A percentile compares a stretch with the other conserved stretches of the same genome.
Conservation (phyloP, 2,329 filamentous ascomycete genomes). For the Plectosphaerella cucumerina region DNA sequence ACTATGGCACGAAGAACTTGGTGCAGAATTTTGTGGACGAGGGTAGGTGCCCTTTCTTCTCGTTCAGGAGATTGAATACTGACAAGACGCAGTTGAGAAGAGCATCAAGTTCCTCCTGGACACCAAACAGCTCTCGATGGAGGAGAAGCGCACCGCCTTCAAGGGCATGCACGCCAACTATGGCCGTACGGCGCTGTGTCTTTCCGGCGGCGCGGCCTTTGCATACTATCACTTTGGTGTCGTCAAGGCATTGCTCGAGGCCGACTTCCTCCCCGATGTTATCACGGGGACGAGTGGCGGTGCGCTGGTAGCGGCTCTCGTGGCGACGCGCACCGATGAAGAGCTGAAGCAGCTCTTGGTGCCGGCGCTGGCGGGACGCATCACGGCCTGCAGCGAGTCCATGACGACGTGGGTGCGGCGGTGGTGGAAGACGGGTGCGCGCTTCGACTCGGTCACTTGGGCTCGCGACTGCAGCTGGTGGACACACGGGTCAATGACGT, state of each 20-base stretch:
- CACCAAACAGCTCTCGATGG: slow-evolving; percentile 61
- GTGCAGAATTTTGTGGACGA: slow-evolving; percentile 90
- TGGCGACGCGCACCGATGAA: slow-evolving; percentile 86
- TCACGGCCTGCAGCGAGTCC: slow-evolving; percentile 79
- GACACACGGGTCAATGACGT: slow-evolving; percentile 85
- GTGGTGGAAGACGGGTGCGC: slow-evolving; percentile 89
- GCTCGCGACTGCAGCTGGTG: slow-evolving; percentile 84
- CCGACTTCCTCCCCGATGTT: slow-evolving; percentile 80
- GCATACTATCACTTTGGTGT: slow-evolving; percentile 97
- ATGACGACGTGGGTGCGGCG: slow-evolving; percentile 72
- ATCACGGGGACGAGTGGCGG: slow-evolving; percentile 96
- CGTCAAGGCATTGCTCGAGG: slow-evolving; percentile 82
- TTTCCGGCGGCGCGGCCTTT: slow-evolving; percentile 91
- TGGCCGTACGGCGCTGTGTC: slow-evolving; percentile 84
- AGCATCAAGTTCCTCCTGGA: slow-evolving; percentile 63
- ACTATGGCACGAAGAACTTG: slow-evolving; percentile 93
- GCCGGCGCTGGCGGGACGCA: slow-evolving; percentile 78
- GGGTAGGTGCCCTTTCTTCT: slow-evolving; percentile 36
- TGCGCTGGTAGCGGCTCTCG: slow-evolving; percentile 79
- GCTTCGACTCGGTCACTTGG: slow-evolving; percentile 94
- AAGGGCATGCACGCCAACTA: slow-evolving; percentile 88
- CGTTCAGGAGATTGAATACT: slow-evolving; percentile 5
- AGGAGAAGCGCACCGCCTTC: slow-evolving; percentile 78
- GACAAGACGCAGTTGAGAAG: slow-evolving; percentile 49
- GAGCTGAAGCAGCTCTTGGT: slow-evolving; percentile 83